phyloP scores from a whole-genome alignment of 2,329 filamentous ascomycete species.

The Aspergillus awamori region DNA sequence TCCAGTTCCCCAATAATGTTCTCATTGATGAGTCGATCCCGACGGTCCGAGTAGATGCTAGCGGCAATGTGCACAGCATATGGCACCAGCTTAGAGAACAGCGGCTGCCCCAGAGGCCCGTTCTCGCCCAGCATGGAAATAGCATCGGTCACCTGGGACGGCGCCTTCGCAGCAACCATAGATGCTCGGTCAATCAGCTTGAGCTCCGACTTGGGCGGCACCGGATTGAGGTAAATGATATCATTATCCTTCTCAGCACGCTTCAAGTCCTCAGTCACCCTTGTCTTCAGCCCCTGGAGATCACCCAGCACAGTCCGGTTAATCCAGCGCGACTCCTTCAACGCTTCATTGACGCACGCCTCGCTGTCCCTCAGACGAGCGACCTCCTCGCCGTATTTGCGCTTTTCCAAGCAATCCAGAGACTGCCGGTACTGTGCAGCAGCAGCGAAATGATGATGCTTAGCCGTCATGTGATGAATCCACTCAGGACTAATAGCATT shows the following conservation, averaged over 20 bases:
- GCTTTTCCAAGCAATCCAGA: constrained; percentile 87
- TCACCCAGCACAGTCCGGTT: constrained; percentile 81
- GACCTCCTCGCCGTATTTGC: constrained; percentile 93
- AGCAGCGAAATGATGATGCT: constrained; percentile 95
- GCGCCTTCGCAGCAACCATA: constrained; percentile 80
- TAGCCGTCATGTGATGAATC: constrained; percentile 97
- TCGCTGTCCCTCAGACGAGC: constrained; percentile 82
- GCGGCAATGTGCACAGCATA: constrained; percentile 95
- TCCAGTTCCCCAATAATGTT: constrained; percentile 85
- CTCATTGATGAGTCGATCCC: constrained; percentile 87
- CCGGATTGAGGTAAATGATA: constrained; percentile 82
- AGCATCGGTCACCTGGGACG: constrained; percentile 79
- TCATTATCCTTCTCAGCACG: constrained; percentile 96
- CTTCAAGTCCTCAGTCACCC: constrained; percentile 84
- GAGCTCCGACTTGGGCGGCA: constrained; percentile 86
- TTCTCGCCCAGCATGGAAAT: constrained; percentile 78
- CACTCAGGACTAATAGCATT: constrained; percentile 88
- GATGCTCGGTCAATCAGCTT: constrained; percentile 81
- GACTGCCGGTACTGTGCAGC: constrained; percentile 92
- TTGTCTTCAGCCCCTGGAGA: constrained; percentile 77
- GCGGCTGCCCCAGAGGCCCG: constrained; percentile 76
- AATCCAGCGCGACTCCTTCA: constrained; percentile 82
- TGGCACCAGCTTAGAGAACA: constrained; percentile 90
- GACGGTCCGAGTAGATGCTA: constrained; percentile 89
- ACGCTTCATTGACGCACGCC: constrained; percentile 77